Conservation (phyloP, 371 early-diverging fungal species). For the Circinella umbellata region DNA sequence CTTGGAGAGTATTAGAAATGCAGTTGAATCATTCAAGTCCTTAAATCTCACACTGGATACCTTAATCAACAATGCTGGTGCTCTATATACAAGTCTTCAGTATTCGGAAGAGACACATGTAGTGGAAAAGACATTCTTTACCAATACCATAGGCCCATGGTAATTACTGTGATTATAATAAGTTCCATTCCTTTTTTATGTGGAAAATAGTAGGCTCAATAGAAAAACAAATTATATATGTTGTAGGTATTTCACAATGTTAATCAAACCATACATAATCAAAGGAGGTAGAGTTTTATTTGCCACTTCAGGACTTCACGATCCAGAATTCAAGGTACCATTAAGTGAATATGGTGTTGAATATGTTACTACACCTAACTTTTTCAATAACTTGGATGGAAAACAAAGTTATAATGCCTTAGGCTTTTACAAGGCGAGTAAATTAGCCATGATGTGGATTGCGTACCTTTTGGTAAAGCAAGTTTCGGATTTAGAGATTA, state of each 20-base stretch:
- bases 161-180: background rate
- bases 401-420: constrained; percentile 28
- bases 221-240: too few species aligned
- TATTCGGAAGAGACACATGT: constrained; percentile 14
- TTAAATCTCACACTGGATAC: constrained; percentile 18
- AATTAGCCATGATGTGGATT: constrained; percentile 32
- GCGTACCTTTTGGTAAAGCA: constrained; percentile 22
- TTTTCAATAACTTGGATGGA: constrained; percentile 32
- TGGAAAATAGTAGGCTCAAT: background rate
- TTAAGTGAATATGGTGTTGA: background rate
- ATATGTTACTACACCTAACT: background rate
- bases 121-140: constrained; percentile 37
- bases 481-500: constrained; percentile 17
- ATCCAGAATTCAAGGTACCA: constrained; percentile 32
- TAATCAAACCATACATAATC: constrained; percentile 33
- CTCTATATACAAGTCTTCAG: constrained; percentile 5
- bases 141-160: constrained; percentile 41
- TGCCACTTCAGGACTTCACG: constrained; percentile 40
- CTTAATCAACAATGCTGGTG: constrained; percentile 44
- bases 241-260: constrained; percentile 28
- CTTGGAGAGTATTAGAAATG: constrained; percentile 26
- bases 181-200: too few species aligned
- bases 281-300: constrained; percentile 31
- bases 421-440: constrained; percentile 42
- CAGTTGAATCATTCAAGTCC: constrained; percentile 20